These are phyloP conservation scores for Coelastrella sp. DNA, from an alignment of 139 green algal genomes.

Conservation along the genomic window DNA sequence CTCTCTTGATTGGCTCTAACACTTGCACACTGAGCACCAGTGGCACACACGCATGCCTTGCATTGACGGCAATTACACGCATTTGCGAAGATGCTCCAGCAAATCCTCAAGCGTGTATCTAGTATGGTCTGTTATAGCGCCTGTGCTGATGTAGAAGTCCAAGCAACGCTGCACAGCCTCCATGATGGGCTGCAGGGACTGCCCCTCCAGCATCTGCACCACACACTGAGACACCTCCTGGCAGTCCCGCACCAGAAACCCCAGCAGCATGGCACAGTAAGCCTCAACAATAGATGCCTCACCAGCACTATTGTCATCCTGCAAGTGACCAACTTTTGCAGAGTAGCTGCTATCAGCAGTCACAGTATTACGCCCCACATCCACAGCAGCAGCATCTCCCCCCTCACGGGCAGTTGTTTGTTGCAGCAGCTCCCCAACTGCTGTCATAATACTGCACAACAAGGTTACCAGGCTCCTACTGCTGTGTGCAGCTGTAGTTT, in stretches of 20 bases:
- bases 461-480: constrained; percentile 52
- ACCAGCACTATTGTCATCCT: constrained; percentile 12
- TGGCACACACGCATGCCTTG: background rate
- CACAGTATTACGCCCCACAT: background rate
- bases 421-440: constrained; percentile 32
- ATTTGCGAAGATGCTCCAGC: constrained; percentile 35
- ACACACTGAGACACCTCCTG: constrained; percentile 20
- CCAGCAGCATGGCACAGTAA: constrained; percentile 81
- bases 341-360: background rate
- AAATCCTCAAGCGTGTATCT: constrained; percentile 35
- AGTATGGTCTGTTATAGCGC: constrained; percentile 65
- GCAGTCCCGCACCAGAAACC: constrained; percentile 71
- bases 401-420: background rate
- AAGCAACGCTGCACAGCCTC: constrained; percentile 65
- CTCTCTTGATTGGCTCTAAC: too few relatives aligned
- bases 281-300: constrained; percentile 72
- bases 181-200: constrained; percentile 60
- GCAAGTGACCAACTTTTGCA: background rate
- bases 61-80: background rate
- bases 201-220: constrained; percentile 51
- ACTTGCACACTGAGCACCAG: background rate
- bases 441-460: constrained; percentile 63
- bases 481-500: background rate
- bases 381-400: background rate
- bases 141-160: constrained; percentile 70